Percentiles rank a stretch among this genome's conserved stretches.
Evolutionary conservation across 2,329 filamentous ascomycete genomes (phyloP).

Genomic region (Fusarium scirpi): DNA sequence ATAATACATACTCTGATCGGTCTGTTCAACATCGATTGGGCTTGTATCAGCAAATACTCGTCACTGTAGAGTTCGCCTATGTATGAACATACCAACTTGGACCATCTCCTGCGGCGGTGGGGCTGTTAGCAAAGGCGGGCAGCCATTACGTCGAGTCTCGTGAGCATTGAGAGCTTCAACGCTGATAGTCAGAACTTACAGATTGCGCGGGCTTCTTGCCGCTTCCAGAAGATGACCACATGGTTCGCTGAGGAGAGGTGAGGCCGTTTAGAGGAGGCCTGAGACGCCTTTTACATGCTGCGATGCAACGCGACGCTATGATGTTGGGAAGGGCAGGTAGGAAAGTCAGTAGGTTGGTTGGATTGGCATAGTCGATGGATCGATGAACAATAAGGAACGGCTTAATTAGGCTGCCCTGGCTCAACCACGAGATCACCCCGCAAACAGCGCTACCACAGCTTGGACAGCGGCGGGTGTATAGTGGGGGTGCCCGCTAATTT

Average conservation of each 20-base stretch:
- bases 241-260: slow-evolving; percentile 52
- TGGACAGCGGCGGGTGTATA: slow-evolving; percentile 28
- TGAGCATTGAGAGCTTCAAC: slow-evolving; percentile 35
- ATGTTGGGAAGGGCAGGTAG: slow-evolving; percentile 36
- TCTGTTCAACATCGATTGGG: slow-evolving; percentile 57
- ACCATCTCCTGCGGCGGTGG: slow-evolving; percentile 88
- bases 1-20: slow-evolving; percentile 69
- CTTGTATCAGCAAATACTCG: slow-evolving; percentile 44
- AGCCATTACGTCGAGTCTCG: slow-evolving; percentile 44
- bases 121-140: slow-evolving; percentile 52
- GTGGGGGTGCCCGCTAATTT: slow-evolving; percentile 24
- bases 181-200: slow-evolving; percentile 61
- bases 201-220: slow-evolving; percentile 78
- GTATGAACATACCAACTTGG: slow-evolving; percentile 83
- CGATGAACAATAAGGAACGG: slow-evolving; percentile 30
- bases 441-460: slow-evolving; percentile 33
- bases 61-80: slow-evolving; percentile 26
- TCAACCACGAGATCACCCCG: slow-evolving; percentile 39
- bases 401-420: slow-evolving; percentile 26
- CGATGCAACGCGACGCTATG: slow-evolving; percentile 43
- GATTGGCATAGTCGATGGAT: slow-evolving; percentile 22
- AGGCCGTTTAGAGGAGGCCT: slow-evolving; percentile 44
- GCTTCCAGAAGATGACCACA: slow-evolving; percentile 75
- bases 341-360: slow-evolving; percentile 34
- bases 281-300: slow-evolving; percentile 50